Base-by-base conservation (phyloP, 2,329 filamentous ascomycete species). In the Ceratocystis huliohia region DNA sequence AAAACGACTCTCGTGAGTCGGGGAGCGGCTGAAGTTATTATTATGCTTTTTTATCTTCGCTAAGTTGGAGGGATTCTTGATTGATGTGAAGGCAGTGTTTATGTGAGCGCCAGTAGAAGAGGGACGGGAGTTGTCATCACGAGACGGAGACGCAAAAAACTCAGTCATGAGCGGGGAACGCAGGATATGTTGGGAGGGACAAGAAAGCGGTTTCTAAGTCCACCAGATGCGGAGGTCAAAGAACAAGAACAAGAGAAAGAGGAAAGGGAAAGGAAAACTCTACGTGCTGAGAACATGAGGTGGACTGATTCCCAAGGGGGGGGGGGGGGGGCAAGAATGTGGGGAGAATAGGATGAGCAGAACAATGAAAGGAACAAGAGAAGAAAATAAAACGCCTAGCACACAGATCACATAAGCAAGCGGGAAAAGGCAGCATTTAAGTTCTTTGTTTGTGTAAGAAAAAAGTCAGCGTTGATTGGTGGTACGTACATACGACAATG, bases 1-100 rank as follows among this genome's bases (percentile, higher is more conserved):
- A 22, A 17, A 30, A 57, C 53, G 28, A 57, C 53, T 57, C 53
- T 57, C 53, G 53, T 57, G 53, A 20, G 53, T 57, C 28, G 53
- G 53, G 28, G 53, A 57, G 53, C 28, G 53, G 53, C 53, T 30
- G 3, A 57, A 57, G 25, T 57, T 57, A 30, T 57, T 33, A 30
- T 15, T 33, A 17, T n/a, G 33, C 33, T 20, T 57, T 33, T 33
- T 57, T 57, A 20, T 57, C 15, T n/a, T 7, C 25, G 22, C 13
- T 17, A 33, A 33, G 15, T 8, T 30, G 25, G 48, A 10, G 8
- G 48, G 1, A n/a, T 8, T 7, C 3, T 25, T 10, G 5, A 53
- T 20, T 37, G 25, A 25, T 5, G 48, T 53, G 48, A 53, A 3
- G 8, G 33, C 8, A 8, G 33, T 37, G 10, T 37, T 37, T 37